Base-by-base conservation (phyloP, 441 rosid species). In the Pelargonium myrrhifolium region DNA sequence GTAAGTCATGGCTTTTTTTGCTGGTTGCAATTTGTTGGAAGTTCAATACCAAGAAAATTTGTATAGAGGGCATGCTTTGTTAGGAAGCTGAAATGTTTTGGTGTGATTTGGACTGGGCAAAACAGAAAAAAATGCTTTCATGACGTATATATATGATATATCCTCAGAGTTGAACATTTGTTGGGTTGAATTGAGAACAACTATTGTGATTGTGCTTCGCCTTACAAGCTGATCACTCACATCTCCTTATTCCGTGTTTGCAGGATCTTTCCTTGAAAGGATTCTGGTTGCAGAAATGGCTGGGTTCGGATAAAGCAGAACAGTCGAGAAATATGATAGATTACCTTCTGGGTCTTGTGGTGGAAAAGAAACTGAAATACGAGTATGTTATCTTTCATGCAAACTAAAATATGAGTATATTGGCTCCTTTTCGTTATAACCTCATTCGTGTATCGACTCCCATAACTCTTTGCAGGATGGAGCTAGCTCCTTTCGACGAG, bases 241-340 rank as follows among this genome's bases (percentile, higher is more conserved):
- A 15, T 15, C 47, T 11, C 22, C 49, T n/a, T 4, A 12, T 2
- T 60, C 53, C 60, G 17, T 67, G 15, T 24, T 35, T 74, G 76
- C 83, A 91, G 89, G 92, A 91, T 64, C 82, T 89, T 72, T 86
- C 89, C 15, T 77, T 90, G 84, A 89, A 78, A 71, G 96, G 98
- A 59, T 90, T 93, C 76, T 90, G 98, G 97, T 71, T 91, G 76
- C 96, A 93, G 80, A 88, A 80, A 47, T 87, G 86, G 93, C 2
- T 91, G 77, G 76, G 69, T 74, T 74, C 87, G 0, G 90, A 78
- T 47, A 89, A 86, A 78, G 80, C 84, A 17, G 76, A 65, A 53
- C 92, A 91, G 70, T 84, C 93, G 66, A 77, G 95, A 79, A 74
- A 68, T 39, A 86, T 82, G 93, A 80, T 91, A 67, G 92, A 93